Evolutionary conservation across 495 filamentous ascomycete species (phyloP).

Genomic region (Tuber calosporum): DNA sequence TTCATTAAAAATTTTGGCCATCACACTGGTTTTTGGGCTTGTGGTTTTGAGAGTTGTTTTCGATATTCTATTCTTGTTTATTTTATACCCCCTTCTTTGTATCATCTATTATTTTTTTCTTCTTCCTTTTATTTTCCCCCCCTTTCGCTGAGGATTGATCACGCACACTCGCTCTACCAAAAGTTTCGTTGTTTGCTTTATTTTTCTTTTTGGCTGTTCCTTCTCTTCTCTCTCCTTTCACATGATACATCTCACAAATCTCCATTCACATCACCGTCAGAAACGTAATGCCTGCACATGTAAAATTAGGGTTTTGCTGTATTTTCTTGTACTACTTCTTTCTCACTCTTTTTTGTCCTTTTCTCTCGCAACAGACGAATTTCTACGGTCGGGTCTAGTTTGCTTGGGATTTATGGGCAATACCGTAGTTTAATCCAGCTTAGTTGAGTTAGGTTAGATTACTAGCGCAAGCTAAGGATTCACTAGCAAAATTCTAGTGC

Average conservation of each 20-base stretch:
- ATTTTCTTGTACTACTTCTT: conserved; percentile 14
- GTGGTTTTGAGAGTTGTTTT: background rate
- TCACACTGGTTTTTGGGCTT: background rate
- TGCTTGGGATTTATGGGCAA: background rate
- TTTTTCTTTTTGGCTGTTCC: conserved; percentile 4
- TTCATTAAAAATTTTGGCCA: background rate
- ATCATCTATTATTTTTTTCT: conserved; percentile 19
- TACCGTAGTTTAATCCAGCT: background rate
- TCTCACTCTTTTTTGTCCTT: conserved; percentile 7
- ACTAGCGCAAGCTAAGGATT: background rate
- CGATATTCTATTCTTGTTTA: background rate
- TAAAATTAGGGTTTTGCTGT: conserved; percentile 17
- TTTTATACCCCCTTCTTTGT: conserved; percentile 7
- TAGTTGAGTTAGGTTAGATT: background rate
- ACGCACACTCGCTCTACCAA: conserved; percentile 21
- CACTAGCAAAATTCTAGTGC: background rate
- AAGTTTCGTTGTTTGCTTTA: conserved; percentile 25
- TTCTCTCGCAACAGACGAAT: background rate
- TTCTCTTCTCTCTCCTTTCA: conserved; percentile 13
- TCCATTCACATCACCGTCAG: conserved; percentile 1
- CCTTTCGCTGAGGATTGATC: conserved; percentile 1
- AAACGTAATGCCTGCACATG: conserved; percentile 17
- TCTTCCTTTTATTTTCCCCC: conserved; percentile 14
- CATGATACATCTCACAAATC: conserved; percentile 17
- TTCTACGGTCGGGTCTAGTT: background rate